Conservation (phyloP, 768 basidiomycete genomes). For the Tephrocybe sp. region DNA sequence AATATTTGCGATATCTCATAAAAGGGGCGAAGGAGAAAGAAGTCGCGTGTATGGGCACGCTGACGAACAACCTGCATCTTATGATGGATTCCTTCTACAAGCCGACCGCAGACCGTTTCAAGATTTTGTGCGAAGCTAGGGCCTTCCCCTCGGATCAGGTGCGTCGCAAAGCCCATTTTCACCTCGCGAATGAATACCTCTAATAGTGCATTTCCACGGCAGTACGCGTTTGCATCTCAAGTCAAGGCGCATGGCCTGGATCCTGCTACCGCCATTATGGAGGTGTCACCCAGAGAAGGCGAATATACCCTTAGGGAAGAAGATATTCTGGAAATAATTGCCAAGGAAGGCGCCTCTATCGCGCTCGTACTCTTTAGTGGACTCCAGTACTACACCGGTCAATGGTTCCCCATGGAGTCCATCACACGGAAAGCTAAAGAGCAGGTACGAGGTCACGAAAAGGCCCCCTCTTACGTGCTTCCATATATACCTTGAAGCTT, state of each 20-base stretch:
- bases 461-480: slow-evolving; percentile 14
- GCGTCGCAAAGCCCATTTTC: slow-evolving; percentile 23
- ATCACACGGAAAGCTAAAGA: slow-evolving; percentile 85
- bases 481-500: slow-evolving; percentile 8
- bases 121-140: slow-evolving; percentile 91
- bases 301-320: slow-evolving; percentile 86
- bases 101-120: slow-evolving; percentile 81
- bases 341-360: slow-evolving; percentile 70
- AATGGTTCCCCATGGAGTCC: slow-evolving; percentile 84
- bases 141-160: slow-evolving; percentile 99
- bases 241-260: slow-evolving; percentile 75
- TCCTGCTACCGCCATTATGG: slow-evolving; percentile 71
- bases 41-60: slow-evolving; percentile 93
- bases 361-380: slow-evolving; percentile 93
- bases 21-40: slow-evolving; percentile 85
- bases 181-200: slow-evolving; percentile 15
- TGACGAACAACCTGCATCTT: slow-evolving; percentile 94
- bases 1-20: slow-evolving; percentile 23
- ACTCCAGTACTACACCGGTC: slow-evolving; percentile 97
- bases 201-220: slow-evolving; percentile 16
- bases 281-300: slow-evolving; percentile 75
- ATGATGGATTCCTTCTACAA: slow-evolving; percentile 95
- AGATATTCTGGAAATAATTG: slow-evolving; percentile 81
- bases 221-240: slow-evolving; percentile 99
- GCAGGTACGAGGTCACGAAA: slow-evolving; percentile 49